A percentile compares a stretch with the other conserved stretches of the same genome.
phyloP scores from a whole-genome alignment of 345 rosid genomes.

The Salix koriyanagi region DNA sequence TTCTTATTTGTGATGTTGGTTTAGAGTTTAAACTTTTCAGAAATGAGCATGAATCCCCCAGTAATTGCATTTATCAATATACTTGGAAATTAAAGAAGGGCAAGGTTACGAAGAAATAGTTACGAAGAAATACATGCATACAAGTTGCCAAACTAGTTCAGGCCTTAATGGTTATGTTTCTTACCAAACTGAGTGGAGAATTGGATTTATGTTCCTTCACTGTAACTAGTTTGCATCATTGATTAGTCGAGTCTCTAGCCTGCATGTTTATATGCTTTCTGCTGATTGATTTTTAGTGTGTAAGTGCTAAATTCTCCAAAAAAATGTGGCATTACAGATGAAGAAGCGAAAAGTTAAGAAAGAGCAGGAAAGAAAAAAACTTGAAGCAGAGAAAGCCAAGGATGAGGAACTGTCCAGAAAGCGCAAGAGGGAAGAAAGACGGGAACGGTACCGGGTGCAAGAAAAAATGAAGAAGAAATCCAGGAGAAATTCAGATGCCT shows the following conservation, averaged over 20 bases:
- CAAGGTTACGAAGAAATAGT: no score
- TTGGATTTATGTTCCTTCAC: background rate
- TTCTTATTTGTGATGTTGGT: background rate
- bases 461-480: conserved; percentile 63
- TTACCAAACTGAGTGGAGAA: background rate
- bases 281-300: background rate
- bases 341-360: conserved; percentile 59
- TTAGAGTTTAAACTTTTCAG: background rate
- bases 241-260: background rate
- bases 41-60: background rate
- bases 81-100: background rate
- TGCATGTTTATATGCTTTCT: background rate
- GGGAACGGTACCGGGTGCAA: conserved; percentile 63
- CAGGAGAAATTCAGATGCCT: conserved; percentile 27
- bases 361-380: conserved; percentile 50
- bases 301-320: background rate
- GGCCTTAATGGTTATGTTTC: background rate
- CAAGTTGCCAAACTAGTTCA: background rate
- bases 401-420: conserved; percentile 55
- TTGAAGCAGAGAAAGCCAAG: conserved; percentile 61
- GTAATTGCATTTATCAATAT: background rate
- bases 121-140: background rate
- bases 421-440: conserved; percentile 73
- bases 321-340: conserved; percentile 37
- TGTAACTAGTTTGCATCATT: background rate